phyloP scores from a whole-genome alignment of 176 grass and related monocot genomes.

The Triticum urartu region DNA sequence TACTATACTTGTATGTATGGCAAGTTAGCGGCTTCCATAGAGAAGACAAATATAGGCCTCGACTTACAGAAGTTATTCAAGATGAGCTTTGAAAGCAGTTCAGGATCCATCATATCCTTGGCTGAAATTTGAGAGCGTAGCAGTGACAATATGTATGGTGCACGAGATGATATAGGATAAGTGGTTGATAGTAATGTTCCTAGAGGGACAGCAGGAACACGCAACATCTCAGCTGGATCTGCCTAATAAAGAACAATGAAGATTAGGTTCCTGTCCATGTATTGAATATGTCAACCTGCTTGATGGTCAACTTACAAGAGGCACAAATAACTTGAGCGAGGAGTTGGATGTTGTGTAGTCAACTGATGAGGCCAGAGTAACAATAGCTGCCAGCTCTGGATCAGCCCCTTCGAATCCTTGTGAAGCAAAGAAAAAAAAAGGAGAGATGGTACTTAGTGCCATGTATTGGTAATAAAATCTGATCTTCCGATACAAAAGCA shows the following conservation, averaged over 20 bases:
- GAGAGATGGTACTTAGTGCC: conserved; percentile 21
- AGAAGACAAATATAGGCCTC: conserved; percentile 17
- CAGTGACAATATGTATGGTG: conserved; percentile 72
- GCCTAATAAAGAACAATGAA: conserved; percentile 56
- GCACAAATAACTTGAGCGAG: conserved; percentile 86
- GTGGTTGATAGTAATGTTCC: conserved; percentile 72
- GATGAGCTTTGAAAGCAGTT: conserved; percentile 84
- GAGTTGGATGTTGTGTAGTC: conserved; percentile 97
- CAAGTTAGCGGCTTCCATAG: conserved; percentile 10
- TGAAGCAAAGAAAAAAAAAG: conserved; percentile 36
- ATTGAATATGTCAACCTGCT: conserved; percentile 5
- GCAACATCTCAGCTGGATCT: conserved; percentile 74
- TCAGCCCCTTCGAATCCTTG: conserved; percentile 59
- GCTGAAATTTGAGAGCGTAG: conserved; percentile 83
- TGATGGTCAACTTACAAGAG: conserved; percentile 63
- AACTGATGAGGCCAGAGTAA: conserved; percentile 90
- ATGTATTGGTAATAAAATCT: neutral
- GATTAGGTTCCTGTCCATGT: conserved; percentile 28
- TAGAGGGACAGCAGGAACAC: conserved; percentile 80
- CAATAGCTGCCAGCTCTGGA: conserved; percentile 64
- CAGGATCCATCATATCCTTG: conserved; percentile 96
- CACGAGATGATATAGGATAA: conserved; percentile 78
- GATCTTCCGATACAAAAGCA: neutral
- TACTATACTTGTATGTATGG: neutral
- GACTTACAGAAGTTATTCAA: conserved; percentile 94